Conservation (phyloP, 345 rosid species). For the Populus tremula region DNA sequence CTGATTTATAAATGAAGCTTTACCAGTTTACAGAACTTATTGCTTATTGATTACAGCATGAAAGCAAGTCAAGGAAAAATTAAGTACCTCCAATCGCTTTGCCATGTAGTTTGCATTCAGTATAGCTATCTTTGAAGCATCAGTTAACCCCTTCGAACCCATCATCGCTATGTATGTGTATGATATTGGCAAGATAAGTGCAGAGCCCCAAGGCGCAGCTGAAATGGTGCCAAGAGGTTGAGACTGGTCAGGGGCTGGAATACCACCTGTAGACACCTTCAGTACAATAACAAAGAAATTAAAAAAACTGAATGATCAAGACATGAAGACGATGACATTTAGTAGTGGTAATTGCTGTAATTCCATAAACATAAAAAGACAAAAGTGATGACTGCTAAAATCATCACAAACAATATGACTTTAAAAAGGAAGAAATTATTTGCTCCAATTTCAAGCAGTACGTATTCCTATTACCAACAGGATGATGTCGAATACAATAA, state of each 20-base stretch:
- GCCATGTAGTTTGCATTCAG: slow-evolving; percentile 99
- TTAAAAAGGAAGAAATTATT: background rate
- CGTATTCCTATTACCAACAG: background rate
- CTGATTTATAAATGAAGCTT: background rate
- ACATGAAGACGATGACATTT: slow-evolving; percentile 2
- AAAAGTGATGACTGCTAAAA: background rate
- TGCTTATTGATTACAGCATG: slow-evolving; percentile 1
- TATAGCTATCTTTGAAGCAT: slow-evolving; percentile 93
- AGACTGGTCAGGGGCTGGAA: slow-evolving; percentile 71
- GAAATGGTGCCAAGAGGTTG: slow-evolving; percentile 82
- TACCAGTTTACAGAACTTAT: background rate
- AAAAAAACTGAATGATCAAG: slow-evolving; percentile 5
- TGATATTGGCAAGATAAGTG: slow-evolving; percentile 93
- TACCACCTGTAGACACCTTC: slow-evolving; percentile 77
- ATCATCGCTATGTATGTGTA: slow-evolving; percentile 95
- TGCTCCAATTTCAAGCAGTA: background rate
- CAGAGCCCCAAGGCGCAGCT: slow-evolving; percentile 99
- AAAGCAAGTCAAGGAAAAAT: slow-evolving; percentile 17
- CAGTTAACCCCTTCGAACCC: slow-evolving; percentile 96
- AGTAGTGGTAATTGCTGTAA: slow-evolving; percentile 8
- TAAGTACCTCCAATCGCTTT: slow-evolving; percentile 82
- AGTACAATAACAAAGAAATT: slow-evolving; percentile 12
- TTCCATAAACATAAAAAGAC: background rate
- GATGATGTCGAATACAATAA: background rate
- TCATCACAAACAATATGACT: background rate